Evolutionary conservation across 202 grass and related monocot genomes (phyloP).

Genomic region (Setaria viridis): DNA sequence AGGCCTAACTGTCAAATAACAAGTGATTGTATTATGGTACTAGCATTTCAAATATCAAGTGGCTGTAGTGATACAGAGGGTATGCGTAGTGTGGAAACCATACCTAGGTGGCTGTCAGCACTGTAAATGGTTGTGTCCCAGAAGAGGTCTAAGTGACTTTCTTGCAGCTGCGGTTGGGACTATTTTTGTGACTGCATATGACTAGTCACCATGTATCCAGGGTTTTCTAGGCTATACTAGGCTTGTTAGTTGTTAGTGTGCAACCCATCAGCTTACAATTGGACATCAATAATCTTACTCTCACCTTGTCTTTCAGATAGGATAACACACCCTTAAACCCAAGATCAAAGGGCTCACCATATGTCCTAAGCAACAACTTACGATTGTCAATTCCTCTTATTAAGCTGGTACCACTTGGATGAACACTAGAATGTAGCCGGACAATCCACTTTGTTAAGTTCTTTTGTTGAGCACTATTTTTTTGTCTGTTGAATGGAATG

Average conservation of each 20-base stretch:
- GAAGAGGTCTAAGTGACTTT: neutral
- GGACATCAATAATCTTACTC: neutral
- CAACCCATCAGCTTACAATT: neutral
- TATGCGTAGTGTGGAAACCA: neutral
- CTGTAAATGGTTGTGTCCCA: neutral
- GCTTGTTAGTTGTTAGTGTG: neutral
- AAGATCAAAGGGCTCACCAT: neutral
- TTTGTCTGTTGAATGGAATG: neutral
- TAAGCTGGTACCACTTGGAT: neutral
- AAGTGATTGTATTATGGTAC: neutral
- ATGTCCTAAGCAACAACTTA: neutral
- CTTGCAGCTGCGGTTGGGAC: neutral
- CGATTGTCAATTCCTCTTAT: neutral
- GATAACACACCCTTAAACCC: neutral
- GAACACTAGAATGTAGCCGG: neutral
- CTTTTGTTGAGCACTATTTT: neutral
- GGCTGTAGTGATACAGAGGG: neutral
- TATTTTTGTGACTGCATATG: neutral
- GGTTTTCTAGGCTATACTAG: neutral
- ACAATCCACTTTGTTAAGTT: no score
- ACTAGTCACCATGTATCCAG: neutral
- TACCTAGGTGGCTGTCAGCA: neutral
- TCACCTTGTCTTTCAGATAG: neutral
- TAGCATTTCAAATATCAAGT: slow-evolving; percentile 8
- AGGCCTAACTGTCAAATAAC: neutral